phyloP scores from a whole-genome alignment of 176 grass and related monocot species.

The Microstegium vimineum region DNA sequence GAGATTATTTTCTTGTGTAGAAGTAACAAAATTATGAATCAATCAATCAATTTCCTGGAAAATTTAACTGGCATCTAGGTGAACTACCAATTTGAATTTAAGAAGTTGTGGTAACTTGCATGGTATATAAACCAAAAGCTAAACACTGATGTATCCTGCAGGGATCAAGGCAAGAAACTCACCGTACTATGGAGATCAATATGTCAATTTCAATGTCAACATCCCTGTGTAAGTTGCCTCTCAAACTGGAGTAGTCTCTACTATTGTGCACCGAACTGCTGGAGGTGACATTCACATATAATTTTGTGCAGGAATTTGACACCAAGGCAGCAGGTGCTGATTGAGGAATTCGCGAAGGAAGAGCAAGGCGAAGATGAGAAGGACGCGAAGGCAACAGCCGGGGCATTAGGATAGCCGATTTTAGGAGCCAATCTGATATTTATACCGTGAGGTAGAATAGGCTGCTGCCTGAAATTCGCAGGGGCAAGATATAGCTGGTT shows the following conservation, averaged over 20 bases:
- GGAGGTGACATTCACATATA: not conserved
- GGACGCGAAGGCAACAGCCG: conserved; percentile 51
- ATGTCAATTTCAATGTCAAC: conserved; percentile 83
- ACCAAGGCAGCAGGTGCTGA: conserved; percentile 51
- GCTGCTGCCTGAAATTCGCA: conserved; percentile 38
- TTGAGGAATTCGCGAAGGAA: conserved; percentile 83
- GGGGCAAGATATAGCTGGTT: conserved; percentile 39
- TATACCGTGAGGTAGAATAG: conserved; percentile 36
- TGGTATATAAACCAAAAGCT: not conserved
- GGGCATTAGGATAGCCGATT: conserved; percentile 58
- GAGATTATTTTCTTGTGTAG: not conserved
- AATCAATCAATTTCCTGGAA: not conserved
- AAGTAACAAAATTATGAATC: not conserved
- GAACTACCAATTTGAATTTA: not conserved
- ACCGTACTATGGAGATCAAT: conserved; percentile 66
- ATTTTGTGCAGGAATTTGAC: conserved; percentile 70
- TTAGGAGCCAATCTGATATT: conserved; percentile 10
- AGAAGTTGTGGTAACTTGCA: not conserved
- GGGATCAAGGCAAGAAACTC: conserved; percentile 77
- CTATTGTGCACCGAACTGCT: not conserved
- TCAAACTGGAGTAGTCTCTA: not conserved
- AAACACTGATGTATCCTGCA: conserved; percentile 23
- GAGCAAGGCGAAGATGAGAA: conserved; percentile 80
- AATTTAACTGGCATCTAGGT: not conserved
- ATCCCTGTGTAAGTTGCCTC: conserved; percentile 67